These are phyloP conservation scores for Ogataea glucozyma DNA, from an alignment of 805 yeast species.

Conservation along the genomic window DNA sequence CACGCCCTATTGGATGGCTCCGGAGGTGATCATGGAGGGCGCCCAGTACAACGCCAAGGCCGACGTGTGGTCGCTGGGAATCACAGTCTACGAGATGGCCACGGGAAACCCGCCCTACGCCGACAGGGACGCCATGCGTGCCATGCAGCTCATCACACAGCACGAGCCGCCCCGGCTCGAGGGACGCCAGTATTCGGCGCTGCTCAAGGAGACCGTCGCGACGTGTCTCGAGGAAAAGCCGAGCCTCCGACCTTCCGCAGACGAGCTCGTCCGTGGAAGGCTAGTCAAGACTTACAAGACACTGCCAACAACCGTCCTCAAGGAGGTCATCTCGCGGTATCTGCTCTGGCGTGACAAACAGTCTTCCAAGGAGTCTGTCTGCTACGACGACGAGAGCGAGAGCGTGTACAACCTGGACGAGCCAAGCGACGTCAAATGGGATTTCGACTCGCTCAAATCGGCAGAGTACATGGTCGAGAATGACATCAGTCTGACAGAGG, in stretches of 20 bases:
- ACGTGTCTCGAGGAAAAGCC: conserved; percentile 93
- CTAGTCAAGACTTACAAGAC: conserved; percentile 66
- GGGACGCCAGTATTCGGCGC: conserved; percentile 76
- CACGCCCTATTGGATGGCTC: conserved; percentile 99
- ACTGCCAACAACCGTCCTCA: conserved; percentile 58
- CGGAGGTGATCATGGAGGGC: conserved; percentile 94
- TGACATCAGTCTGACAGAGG: conserved; percentile 62
- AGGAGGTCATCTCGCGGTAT: conserved; percentile 74
- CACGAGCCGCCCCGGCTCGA: conserved; percentile 94
- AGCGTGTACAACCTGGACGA: conserved; percentile 28
- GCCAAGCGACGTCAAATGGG: conserved; percentile 70
- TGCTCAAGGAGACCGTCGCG: conserved; percentile 85
- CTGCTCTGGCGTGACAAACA: conserved; percentile 73
- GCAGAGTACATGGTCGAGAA: conserved; percentile 73
- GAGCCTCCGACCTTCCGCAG: conserved; percentile 83
- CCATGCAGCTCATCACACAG: conserved; percentile 90
- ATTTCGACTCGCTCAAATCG: conserved; percentile 78
- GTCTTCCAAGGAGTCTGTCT: conserved; percentile 53
- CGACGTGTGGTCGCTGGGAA: conserved; percentile 97
- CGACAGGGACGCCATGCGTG: conserved; percentile 91
- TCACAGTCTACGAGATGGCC: conserved; percentile 89
- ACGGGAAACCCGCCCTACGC: conserved; percentile 98
- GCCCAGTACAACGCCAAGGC: conserved; percentile 86
- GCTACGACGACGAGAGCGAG: conserved; percentile 44
- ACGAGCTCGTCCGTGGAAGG: conserved; percentile 72